Base-by-base conservation (phyloP, 768 basidiomycete genomes). In the Tricholoma flavovirens region DNA sequence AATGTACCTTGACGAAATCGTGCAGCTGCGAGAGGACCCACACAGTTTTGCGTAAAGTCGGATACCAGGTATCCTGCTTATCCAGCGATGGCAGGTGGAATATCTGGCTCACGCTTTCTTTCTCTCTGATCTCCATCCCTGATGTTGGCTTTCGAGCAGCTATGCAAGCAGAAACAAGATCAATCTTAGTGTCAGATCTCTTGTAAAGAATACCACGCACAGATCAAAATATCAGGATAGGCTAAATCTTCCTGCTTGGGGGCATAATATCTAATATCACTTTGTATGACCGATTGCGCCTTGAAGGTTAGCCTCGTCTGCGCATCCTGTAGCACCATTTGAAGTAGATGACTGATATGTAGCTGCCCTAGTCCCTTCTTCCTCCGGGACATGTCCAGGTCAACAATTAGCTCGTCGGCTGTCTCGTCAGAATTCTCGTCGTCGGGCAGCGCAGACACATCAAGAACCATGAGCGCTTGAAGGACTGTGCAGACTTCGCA, bases 401-500 rank as follows among this genome's bases (percentile, higher is more conserved):
- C 74, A 14, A 76, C 56, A 2, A 65, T 71, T 5, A 82, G 72
- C 40, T 75, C 71, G 49, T 73, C 73, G 8, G 51, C 46, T 17
- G 61, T 59, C 6, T 66, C 63, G 19, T 67, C 61, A 3, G 60
- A 56, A 5, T 52, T 51, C 17, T 65, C 64, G 9, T 62, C 66
- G 7, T 63, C 67, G 2, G 64, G 58, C 36, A 62, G 7, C 56
- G 61, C 70, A 0, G 82, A 75, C 15, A 90, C 77, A 65, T 96
- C 94, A 26, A 94, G 83, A 3, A 98, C 90, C 93, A 98, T 98
- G 40, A 98, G 77, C 0, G 95, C 96, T 67, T 95, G 91, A 2
- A 99, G 77, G 17, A 99, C 92, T 0, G 93, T 98, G 76, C 96
- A 99, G 22, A 98, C 92, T 68, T 95, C 90, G 67, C 94, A 95